phyloP scores from a whole-genome alignment of 345 rosid genomes.

The Gossypium ekmanianum region DNA sequence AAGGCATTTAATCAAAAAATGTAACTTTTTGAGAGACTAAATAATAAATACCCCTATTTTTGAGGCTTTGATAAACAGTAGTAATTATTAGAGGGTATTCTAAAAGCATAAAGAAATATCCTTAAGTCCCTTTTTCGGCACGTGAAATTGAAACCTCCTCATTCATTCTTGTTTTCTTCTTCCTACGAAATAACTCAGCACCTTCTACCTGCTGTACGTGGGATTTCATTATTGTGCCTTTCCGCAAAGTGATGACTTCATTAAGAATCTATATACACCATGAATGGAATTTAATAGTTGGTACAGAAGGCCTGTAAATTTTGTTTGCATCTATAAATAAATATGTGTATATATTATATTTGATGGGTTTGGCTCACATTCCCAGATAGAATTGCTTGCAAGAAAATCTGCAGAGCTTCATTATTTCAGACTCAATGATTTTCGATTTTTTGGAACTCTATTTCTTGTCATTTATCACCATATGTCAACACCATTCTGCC shows the following conservation, averaged over 20 bases:
- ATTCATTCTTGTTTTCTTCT: background rate
- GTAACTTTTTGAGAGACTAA: too few relatives aligned
- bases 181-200: background rate
- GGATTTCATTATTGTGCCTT: background rate
- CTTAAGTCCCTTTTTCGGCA: too few relatives aligned
- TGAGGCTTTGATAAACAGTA: background rate
- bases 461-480: background rate
- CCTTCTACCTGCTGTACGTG: background rate
- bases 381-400: slow-evolving; percentile 2
- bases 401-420: background rate
- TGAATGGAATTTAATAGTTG: too few relatives aligned
- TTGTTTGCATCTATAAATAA: too few relatives aligned
- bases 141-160: too few relatives aligned
- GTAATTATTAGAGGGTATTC: too few relatives aligned
- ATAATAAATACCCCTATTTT: background rate
- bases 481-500: background rate
- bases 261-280: too few relatives aligned
- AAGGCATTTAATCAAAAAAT: background rate
- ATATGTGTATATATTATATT: background rate
- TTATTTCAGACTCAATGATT: slow-evolving; percentile 1
- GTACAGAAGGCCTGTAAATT: too few relatives aligned
- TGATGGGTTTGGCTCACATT: background rate
- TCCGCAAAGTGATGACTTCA: background rate
- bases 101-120: too few relatives aligned
- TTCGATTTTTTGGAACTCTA: slow-evolving; percentile 6